Conservation (phyloP, 345 rosid genomes). For the Euphorbia pulcherrima region DNA sequence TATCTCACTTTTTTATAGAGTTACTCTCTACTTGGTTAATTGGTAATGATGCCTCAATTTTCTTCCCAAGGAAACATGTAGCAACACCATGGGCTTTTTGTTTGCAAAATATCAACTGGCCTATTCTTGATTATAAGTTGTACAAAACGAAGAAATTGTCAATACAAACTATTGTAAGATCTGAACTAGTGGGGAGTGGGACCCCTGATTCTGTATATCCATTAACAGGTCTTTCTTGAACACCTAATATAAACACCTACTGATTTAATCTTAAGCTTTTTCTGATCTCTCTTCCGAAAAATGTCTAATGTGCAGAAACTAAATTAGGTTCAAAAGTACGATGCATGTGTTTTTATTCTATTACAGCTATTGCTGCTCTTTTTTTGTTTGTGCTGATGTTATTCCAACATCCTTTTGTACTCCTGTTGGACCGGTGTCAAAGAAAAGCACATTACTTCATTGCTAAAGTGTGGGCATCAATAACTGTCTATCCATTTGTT, state of each 20-base stretch:
- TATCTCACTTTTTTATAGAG: not conserved
- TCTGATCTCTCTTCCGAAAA: slow-evolving; percentile 1
- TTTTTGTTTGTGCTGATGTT: slow-evolving; percentile 61
- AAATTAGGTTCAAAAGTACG: slow-evolving; percentile 56
- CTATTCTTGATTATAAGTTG: slow-evolving; percentile 26
- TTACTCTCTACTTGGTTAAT: slow-evolving; percentile 28
- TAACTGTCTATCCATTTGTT: slow-evolving; percentile 52
- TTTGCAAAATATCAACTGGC: slow-evolving; percentile 25
- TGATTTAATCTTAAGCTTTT: not conserved
- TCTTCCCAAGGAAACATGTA: slow-evolving; percentile 28
- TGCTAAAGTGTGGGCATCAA: slow-evolving; percentile 72
- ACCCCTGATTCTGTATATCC: slow-evolving; percentile 41
- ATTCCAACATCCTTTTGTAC: slow-evolving; percentile 69
- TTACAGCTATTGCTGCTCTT: slow-evolving; percentile 57
- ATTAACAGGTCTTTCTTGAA: slow-evolving; percentile 50
- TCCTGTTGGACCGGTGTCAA: slow-evolving; percentile 59
- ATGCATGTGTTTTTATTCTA: slow-evolving; percentile 70
- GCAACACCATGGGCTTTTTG: slow-evolving; percentile 23
- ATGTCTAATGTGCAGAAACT: slow-evolving; percentile 45
- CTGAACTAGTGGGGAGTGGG: slow-evolving; percentile 62
- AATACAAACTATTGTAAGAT: slow-evolving; percentile 41
- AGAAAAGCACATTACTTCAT: slow-evolving; percentile 67
- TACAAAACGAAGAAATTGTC: slow-evolving; percentile 22
- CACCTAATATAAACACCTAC: slow-evolving; percentile 1
- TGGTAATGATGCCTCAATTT: slow-evolving; percentile 27